Evolutionary conservation across 2,329 filamentous ascomycete species (phyloP).

Genomic region (Diaporthe sp.): DNA sequence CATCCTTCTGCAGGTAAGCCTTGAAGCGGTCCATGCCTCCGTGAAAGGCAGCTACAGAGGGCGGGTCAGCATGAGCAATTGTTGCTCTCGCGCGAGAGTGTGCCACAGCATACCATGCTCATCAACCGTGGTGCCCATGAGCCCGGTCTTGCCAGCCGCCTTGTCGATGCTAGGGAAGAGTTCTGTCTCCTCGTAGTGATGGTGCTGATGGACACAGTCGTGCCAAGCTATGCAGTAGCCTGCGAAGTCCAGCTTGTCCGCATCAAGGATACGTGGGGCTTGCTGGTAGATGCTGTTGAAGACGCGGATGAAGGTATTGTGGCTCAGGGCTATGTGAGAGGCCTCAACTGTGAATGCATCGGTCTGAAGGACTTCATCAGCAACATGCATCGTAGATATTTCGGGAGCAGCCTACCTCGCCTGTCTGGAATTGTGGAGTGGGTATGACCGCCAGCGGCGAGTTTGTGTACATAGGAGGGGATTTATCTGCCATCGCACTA

Average conservation of each 20-base stretch:
- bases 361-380: slow-evolving; percentile 17
- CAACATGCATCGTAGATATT: slow-evolving; percentile 43
- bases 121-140: slow-evolving; percentile 35
- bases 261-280: slow-evolving; percentile 30
- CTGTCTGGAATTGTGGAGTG: slow-evolving; percentile 44
- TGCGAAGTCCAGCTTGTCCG: slow-evolving; percentile 38
- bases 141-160: slow-evolving; percentile 33
- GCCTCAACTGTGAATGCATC: slow-evolving; percentile 40
- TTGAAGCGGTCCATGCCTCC: neutral
- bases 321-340: slow-evolving; percentile 39
- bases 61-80: neutral
- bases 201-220: slow-evolving; percentile 37
- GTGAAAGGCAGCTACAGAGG: neutral
- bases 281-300: slow-evolving; percentile 42
- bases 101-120: neutral
- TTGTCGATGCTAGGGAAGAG: slow-evolving; percentile 39
- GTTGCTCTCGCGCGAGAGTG: neutral
- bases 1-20: neutral
- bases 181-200: slow-evolving; percentile 39
- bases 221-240: slow-evolving; percentile 38
- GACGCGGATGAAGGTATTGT: slow-evolving; percentile 40
- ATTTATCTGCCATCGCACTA: slow-evolving; percentile 19
- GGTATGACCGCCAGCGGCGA: slow-evolving; percentile 35
- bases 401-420: slow-evolving; percentile 44
- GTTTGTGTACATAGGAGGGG: slow-evolving; percentile 36